Percentiles rank a stretch among this genome's conserved stretches.
phyloP scores from a whole-genome alignment of 192 early-diverging fungal genomes.

The Radiomyces spectabilis region DNA sequence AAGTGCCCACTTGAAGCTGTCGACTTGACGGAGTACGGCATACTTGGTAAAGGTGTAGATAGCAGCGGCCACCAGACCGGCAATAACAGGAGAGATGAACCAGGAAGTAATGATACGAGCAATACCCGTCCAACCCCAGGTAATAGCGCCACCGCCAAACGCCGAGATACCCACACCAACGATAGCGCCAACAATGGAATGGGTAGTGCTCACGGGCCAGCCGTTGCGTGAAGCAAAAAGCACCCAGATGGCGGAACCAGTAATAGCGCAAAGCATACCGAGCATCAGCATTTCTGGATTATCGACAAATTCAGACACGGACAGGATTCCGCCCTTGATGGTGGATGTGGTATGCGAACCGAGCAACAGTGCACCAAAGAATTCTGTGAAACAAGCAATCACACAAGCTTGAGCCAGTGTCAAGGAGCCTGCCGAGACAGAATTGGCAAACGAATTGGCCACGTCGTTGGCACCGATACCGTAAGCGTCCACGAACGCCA shows the following conservation, averaged over 20 bases:
- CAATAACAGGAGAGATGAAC: slow-evolving; percentile 66
- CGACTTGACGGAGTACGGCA: slow-evolving; percentile 49
- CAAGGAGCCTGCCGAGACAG: slow-evolving; percentile 74
- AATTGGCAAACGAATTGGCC: slow-evolving; percentile 83
- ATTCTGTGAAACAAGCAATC: slow-evolving; percentile 81
- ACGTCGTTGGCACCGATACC: slow-evolving; percentile 87
- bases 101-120: slow-evolving; percentile 64
- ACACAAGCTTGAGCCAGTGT: slow-evolving; percentile 63
- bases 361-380: slow-evolving; percentile 69
- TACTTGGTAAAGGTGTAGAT: slow-evolving; percentile 61
- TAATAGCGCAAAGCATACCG: slow-evolving; percentile 74
- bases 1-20: slow-evolving; percentile 61
- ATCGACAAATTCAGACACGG: slow-evolving; percentile 40
- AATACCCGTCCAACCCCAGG: slow-evolving; percentile 48
- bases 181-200: slow-evolving; percentile 78
- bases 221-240: slow-evolving; percentile 58
- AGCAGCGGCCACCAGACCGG: slow-evolving; percentile 56
- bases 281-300: slow-evolving; percentile 76
- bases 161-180: slow-evolving; percentile 67
- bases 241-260: slow-evolving; percentile 73
- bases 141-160: slow-evolving; percentile 52
- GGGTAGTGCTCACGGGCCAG: slow-evolving; percentile 72
- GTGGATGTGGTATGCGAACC: slow-evolving; percentile 68
- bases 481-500: slow-evolving; percentile 65
- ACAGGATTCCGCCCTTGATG: slow-evolving; percentile 71